These are phyloP conservation scores for Rhodotorula sp. DNA, from an alignment of 1,284 basidiomycete species.

Conservation along the genomic window DNA sequence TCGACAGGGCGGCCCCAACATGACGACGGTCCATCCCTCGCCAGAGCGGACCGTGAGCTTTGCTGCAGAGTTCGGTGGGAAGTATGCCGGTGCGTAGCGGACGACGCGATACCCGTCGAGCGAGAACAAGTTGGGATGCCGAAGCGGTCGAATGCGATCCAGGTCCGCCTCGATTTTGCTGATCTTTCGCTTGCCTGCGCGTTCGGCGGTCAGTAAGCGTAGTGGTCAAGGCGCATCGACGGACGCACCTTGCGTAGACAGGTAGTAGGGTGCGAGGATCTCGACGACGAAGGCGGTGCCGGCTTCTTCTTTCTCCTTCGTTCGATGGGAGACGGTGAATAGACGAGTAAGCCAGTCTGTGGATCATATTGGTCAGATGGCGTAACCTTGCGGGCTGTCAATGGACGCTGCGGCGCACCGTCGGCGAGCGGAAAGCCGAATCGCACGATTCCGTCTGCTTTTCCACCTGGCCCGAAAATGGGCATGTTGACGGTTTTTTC, in stretches of 20 bases:
- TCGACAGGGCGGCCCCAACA: constrained; percentile 28
- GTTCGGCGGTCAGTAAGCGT: background rate
- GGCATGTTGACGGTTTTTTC: constrained; percentile 16
- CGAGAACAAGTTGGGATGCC: constrained; percentile 35
- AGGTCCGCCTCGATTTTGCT: constrained; percentile 41
- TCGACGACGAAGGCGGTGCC: constrained; percentile 38
- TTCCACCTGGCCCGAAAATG: background rate
- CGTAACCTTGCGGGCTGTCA: background rate
- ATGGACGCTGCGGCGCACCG: constrained; percentile 5
- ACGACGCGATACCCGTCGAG: constrained; percentile 40
- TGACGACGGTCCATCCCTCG: constrained; percentile 38
- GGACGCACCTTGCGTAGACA: constrained; percentile 30
- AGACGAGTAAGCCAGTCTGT: constrained; percentile 35
- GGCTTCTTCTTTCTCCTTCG: background rate
- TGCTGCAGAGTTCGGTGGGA: constrained; percentile 16
- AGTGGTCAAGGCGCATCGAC: rapidly evolving
- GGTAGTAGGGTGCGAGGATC: constrained; percentile 41
- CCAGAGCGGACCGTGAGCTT: constrained; percentile 14
- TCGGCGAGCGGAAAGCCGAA: constrained; percentile 15
- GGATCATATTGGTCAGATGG: background rate
- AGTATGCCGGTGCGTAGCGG: constrained; percentile 33
- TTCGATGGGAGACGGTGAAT: constrained; percentile 19
- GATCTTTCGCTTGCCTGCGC: constrained; percentile 40
- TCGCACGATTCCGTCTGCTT: constrained; percentile 17
- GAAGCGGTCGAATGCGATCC: constrained; percentile 23